Base-by-base conservation (phyloP, 441 rosid genomes). In the Croton setiger region DNA sequence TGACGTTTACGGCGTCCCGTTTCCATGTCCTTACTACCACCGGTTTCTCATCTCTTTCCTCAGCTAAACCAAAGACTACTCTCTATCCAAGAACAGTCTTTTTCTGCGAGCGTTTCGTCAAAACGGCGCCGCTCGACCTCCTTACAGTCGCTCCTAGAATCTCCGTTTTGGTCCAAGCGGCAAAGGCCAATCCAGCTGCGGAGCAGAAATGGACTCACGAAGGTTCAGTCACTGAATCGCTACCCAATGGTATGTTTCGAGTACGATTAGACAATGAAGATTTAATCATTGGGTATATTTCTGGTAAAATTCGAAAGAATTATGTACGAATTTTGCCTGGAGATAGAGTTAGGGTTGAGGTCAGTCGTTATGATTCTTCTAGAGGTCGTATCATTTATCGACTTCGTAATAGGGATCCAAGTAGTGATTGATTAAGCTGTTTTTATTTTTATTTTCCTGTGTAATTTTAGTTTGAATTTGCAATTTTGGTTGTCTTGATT, bases 181-280 rank as follows among this genome's bases (percentile, higher is more conserved):
- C 76, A 11, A 76, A 72, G 53, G 39, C 64, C 18, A 76, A 60
- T 12, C 69, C 74, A 9, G 63, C 61, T 5, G 76, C 71, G 41
- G 80, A 76, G 17, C 73, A 75, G 75, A 81, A 79, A 44, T 86
- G 84, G 59, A 84, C 81, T 9, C 75, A 82, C 7, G 86, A 93
- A 84, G 98, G 98, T 64, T 82, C 82, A 43, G 78, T 93, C 21
- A 90, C 91, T 0, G 97, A 93, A 71, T 93, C 97, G 49, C 86
- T 93, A 5, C 84, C 98, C 61, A 90, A 90, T 66, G 98, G 93
- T 7, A 93, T 93, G 98, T 93, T 93, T 73, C 77, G 92, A 58
- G 92, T 93, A 1, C 84, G 74, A 65, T 72, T 93, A 68, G 96
- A 89, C 75, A 93, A 91, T 44, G 67, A 86, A 11, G 94, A 84